Base-by-base conservation (phyloP, 345 rosid species). In the Eucalyptus tenuipes region DNA sequence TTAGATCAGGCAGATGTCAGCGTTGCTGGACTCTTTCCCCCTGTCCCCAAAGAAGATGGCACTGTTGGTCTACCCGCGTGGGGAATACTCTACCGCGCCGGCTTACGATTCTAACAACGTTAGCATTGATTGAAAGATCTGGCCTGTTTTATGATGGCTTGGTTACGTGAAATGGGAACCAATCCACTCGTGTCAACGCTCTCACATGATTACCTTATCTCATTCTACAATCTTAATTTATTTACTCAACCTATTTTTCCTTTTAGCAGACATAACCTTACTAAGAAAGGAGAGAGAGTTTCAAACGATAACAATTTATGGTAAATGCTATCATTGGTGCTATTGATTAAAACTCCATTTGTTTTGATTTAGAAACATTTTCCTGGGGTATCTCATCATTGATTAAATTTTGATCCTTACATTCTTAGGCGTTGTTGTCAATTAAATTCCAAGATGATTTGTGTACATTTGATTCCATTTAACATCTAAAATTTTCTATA, bases 311-410 rank as follows among this genome's bases (percentile, higher is more conserved):
- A 17, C 4, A 7, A 1, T 52, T 18, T 52, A 52, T 0, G 9
- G 0, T 4, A 2, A 1, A 52, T 52, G 3, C 5, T 18, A 52
- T 18, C 3, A 18, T 18, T 0, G 2, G 0, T 7, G 4, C 0
- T 18, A 0, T 0, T 18, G 24, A 49, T 49, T 49, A 1, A 52
- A 24, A 52, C 2, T 52, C 0, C 24, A 18, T 52, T 52, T 2
- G 0, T 52, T 52, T 52, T 52, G 57, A 52, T 52, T 52, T 52
- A 52, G 0, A 52, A 52, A 52, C 4, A 52, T 18, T 52, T 52
- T 52, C 4, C 0, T 52, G 0, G 4, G 22, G 1, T 18, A 0
- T 52, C 55, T 52, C 55, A 18, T 52, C 1, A 0, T 52, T 52
- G 24, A 52, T 52, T 52, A 52, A 17, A 52, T 7, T 52, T 52